A percentile compares a stretch with the other conserved stretches of the same genome.
Conservation (phyloP, 768 basidiomycete genomes). For the Kwoniella newhampshirensis region DNA sequence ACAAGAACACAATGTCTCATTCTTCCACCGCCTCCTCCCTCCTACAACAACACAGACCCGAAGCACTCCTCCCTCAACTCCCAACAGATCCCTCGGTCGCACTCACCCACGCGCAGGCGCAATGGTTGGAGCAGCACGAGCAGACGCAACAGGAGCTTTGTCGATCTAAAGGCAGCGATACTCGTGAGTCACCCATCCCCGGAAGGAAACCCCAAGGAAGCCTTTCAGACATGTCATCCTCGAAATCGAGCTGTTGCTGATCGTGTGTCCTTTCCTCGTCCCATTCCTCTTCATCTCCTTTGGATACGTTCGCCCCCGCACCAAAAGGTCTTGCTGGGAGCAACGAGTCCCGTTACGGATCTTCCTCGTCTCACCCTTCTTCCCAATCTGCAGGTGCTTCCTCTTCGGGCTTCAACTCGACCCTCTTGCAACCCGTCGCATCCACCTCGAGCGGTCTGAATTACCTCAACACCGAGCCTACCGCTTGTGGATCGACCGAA, state of each 20-base stretch:
- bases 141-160: slow-evolving; percentile 12
- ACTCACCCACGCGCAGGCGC: slow-evolving; percentile 11
- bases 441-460: slow-evolving; percentile 28
- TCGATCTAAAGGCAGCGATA: slow-evolving; percentile 16
- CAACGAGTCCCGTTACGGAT: slow-evolving; percentile 1
- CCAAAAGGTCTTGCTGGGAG: not conserved
- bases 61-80: slow-evolving; percentile 8
- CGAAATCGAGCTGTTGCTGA: too few relatives aligned
- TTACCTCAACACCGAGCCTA: slow-evolving; percentile 32
- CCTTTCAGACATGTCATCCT: too few relatives aligned
- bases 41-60: slow-evolving; percentile 23
- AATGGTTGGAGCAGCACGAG: slow-evolving; percentile 24
- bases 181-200: slow-evolving; percentile 7
- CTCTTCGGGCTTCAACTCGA: not conserved
- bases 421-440: slow-evolving; percentile 22
- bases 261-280: not conserved
- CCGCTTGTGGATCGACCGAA: slow-evolving; percentile 12
- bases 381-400: not conserved
- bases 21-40: slow-evolving; percentile 23
- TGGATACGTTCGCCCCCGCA: too few relatives aligned
- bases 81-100: slow-evolving; percentile 5
- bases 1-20: slow-evolving; percentile 7
- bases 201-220: too few relatives aligned
- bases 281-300: not conserved
- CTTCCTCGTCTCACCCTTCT: not conserved